phyloP scores from a whole-genome alignment of 352 stramenopile species.

The Pythium rishiriense region DNA sequence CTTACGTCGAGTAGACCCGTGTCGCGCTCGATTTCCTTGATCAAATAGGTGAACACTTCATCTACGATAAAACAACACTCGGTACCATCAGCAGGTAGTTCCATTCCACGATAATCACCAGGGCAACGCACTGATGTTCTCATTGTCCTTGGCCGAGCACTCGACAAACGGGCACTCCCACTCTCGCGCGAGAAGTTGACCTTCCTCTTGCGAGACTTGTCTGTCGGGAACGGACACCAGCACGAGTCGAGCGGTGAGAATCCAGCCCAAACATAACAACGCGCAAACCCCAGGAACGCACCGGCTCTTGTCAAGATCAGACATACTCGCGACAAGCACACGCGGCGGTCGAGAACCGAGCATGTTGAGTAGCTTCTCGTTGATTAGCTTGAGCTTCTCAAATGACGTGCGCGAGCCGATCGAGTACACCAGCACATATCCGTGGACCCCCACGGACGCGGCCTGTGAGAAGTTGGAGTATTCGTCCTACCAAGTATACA shows the following conservation, averaged over 20 bases:
- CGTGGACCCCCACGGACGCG: slow-evolving; percentile 94
- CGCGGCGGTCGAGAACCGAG: slow-evolving; percentile 91
- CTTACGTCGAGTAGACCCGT: slow-evolving; percentile 85
- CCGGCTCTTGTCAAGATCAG: slow-evolving; percentile 91
- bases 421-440: slow-evolving; percentile 95
- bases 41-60: slow-evolving; percentile 90
- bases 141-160: slow-evolving; percentile 92
- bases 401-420: slow-evolving; percentile 93
- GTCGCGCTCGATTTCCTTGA: slow-evolving; percentile 89
- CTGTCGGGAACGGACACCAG: slow-evolving; percentile 24
- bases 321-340: slow-evolving; percentile 95
- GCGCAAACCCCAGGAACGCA: slow-evolving; percentile 34
- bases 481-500: slow-evolving; percentile 91
- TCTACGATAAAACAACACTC: slow-evolving; percentile 34
- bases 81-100: not conserved
- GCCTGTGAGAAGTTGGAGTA: slow-evolving; percentile 96
- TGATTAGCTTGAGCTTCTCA: slow-evolving; percentile 94
- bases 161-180: slow-evolving; percentile 95
- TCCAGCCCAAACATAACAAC: not conserved
- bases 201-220: slow-evolving; percentile 85
- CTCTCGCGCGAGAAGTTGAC: slow-evolving; percentile 84
- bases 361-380: slow-evolving; percentile 94
- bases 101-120: too few species aligned
- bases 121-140: slow-evolving; percentile 90
- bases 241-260: not conserved